Evolutionary conservation across 2,329 filamentous ascomycete genomes (phyloP).

Genomic region (Cercospora sp.): DNA sequence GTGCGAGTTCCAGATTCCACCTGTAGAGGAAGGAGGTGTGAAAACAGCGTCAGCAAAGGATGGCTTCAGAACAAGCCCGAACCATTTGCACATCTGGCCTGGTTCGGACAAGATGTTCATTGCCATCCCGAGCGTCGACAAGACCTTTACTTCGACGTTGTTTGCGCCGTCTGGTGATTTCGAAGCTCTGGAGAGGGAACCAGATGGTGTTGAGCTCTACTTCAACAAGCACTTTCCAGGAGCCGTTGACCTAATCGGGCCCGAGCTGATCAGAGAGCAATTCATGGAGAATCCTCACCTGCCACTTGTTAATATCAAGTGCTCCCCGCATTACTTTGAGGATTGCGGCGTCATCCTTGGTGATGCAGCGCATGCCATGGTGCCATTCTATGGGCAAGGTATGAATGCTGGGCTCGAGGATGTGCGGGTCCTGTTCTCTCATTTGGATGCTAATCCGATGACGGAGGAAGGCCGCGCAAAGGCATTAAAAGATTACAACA

Average conservation of each 20-base stretch:
- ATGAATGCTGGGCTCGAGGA: conserved; percentile 98
- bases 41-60: conserved; percentile 40
- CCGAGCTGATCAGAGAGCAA: conserved; percentile 67
- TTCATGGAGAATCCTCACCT: conserved; percentile 84
- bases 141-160: conserved; percentile 90
- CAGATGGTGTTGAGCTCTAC: conserved; percentile 64
- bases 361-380: conserved; percentile 95
- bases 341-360: conserved; percentile 81
- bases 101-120: conserved; percentile 92
- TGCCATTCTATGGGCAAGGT: conserved; percentile 96
- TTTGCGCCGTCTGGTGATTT: conserved; percentile 78
- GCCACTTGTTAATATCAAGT: conserved; percentile 91
- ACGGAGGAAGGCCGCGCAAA: conserved; percentile 40
- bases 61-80: conserved; percentile 78
- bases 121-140: conserved; percentile 84
- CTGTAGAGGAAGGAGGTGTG: conserved; percentile 46
- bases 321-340: conserved; percentile 78
- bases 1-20: conserved; percentile 84
- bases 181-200: conserved; percentile 63
- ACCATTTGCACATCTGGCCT: conserved; percentile 97
- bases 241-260: conserved; percentile 68
- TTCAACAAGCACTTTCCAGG: conserved; percentile 87
- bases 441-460: conserved; percentile 68
- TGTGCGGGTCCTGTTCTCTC: conserved; percentile 80
- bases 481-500: conserved; percentile 73